Evolutionary conservation across 257 asterid genomes (phyloP).

Genomic region (Gentiana straminea): DNA sequence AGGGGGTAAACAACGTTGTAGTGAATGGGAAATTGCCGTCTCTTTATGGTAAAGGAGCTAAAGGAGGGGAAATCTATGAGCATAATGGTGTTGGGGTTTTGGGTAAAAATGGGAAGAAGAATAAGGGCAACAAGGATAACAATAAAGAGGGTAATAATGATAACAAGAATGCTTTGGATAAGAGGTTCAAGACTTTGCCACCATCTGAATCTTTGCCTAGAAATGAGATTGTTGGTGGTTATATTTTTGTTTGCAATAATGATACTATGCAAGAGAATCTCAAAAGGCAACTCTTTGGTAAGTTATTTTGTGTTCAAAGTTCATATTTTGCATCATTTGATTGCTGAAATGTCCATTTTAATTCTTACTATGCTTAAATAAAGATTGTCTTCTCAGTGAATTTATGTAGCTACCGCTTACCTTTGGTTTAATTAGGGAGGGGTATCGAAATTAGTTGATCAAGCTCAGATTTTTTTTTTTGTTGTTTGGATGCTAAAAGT

Average conservation of each 20-base stretch:
- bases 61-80: slow-evolving; percentile 32
- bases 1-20: slow-evolving; percentile 31
- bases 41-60: slow-evolving; percentile 22
- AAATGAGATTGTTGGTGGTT: slow-evolving; percentile 88
- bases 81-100: slow-evolving; percentile 8
- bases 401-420: too few relatives aligned
- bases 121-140: slow-evolving; percentile 18
- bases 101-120: slow-evolving; percentile 41
- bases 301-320: slow-evolving; percentile 1
- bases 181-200: slow-evolving; percentile 93
- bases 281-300: slow-evolving; percentile 89
- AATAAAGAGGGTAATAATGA: slow-evolving; percentile 22
- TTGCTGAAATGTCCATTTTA: too few relatives aligned
- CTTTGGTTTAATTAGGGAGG: too few relatives aligned
- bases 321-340: neutral
- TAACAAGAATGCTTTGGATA: slow-evolving; percentile 47
- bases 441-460: too few relatives aligned
- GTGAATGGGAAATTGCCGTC: slow-evolving; percentile 31
- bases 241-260: slow-evolving; percentile 92
- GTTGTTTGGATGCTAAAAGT: too few relatives aligned
- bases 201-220: slow-evolving; percentile 86
- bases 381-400: too few relatives aligned
- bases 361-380: too few relatives aligned
- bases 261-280: slow-evolving; percentile 98
- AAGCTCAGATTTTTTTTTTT: too few relatives aligned